Conservation (phyloP, 768 basidiomycete species). For the Phanerochaete carnosa region DNA sequence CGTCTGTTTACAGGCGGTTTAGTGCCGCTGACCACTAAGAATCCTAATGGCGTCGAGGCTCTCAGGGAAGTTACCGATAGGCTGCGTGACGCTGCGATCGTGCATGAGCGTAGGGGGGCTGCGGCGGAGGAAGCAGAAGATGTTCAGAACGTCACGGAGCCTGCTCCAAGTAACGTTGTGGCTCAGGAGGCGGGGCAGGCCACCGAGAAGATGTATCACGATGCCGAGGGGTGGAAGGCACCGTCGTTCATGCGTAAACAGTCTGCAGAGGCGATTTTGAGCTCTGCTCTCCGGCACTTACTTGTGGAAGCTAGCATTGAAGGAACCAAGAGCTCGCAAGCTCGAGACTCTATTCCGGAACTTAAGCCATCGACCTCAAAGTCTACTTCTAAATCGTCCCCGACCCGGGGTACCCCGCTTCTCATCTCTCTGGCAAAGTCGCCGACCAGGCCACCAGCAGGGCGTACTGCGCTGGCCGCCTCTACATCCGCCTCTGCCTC, state of each 20-base stretch:
- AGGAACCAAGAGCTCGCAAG: too few species aligned
- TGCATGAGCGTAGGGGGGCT: too few species aligned
- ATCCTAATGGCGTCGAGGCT: too few species aligned
- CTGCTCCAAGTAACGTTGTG: too few species aligned
- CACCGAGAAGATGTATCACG: not conserved
- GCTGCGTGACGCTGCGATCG: too few species aligned
- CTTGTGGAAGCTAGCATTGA: not conserved
- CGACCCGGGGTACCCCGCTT: not conserved
- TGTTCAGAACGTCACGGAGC: too few species aligned
- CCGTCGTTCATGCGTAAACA: slow-evolving; percentile 2
- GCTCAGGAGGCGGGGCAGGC: too few species aligned
- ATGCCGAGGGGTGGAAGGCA: not conserved
- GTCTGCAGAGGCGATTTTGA: not conserved
- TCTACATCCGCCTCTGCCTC: too few species aligned
- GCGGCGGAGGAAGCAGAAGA: too few species aligned
- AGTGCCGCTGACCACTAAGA: too few species aligned
- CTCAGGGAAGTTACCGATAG: too few species aligned
- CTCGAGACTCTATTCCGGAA: not conserved
- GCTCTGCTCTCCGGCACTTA: not conserved
- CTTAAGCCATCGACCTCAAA: not conserved
- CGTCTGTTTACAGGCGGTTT: not conserved
- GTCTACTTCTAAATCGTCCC: not conserved
- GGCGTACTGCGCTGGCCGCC: not conserved
- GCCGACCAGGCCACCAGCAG: not conserved
- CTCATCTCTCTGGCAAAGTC: not conserved